Percentiles rank a stretch among this genome's conserved stretches.
Evolutionary conservation across 2,329 filamentous ascomycete species (phyloP).

Genomic region (Aspergillus sp.): DNA sequence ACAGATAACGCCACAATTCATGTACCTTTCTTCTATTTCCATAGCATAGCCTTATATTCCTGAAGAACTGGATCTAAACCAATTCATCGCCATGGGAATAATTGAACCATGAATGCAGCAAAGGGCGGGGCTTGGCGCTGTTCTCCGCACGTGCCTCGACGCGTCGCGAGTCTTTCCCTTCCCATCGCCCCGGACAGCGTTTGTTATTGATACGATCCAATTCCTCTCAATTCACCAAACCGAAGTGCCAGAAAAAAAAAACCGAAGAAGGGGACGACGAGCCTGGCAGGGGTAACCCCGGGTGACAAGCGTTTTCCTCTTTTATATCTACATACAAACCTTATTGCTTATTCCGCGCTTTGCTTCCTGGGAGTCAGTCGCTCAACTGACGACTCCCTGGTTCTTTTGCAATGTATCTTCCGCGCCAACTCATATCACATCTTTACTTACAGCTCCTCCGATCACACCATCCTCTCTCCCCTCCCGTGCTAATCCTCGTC

Average conservation of each 20-base stretch:
- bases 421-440: slow-evolving; percentile 78
- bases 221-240: background rate
- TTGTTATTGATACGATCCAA: background rate
- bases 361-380: background rate
- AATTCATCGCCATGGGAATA: background rate
- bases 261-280: background rate
- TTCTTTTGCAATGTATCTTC: slow-evolving; percentile 73
- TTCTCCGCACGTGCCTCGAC: slow-evolving; percentile 19
- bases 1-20: too few species aligned
- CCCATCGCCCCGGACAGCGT: background rate
- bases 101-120: slow-evolving; percentile 3
- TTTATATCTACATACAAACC: background rate
- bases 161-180: slow-evolving; percentile 17
- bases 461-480: slow-evolving; percentile 80
- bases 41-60: too few species aligned
- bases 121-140: slow-evolving; percentile 13
- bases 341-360: slow-evolving; percentile 7
- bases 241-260: background rate
- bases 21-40: too few species aligned
- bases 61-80: too few species aligned
- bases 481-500: slow-evolving; percentile 84
- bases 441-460: slow-evolving; percentile 84
- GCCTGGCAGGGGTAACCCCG: background rate
- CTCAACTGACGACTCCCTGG: background rate
- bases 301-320: background rate